A percentile compares a stretch with the other conserved stretches of the same genome.
Evolutionary conservation across 768 basidiomycete species (phyloP).

Genomic region (Lepiota venenata): DNA sequence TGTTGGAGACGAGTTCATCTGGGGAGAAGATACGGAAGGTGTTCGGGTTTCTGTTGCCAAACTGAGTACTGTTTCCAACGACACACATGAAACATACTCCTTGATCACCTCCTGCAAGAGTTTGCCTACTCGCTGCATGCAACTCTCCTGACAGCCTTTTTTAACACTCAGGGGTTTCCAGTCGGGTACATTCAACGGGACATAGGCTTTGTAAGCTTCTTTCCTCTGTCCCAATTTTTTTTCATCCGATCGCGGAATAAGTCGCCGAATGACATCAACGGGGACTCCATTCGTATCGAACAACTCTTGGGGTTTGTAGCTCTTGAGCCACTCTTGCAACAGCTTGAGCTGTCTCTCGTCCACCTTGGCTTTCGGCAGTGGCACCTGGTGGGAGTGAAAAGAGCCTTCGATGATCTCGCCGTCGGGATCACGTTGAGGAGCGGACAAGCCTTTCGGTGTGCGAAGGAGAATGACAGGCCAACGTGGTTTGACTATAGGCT

Average conservation of each 20-base stretch:
- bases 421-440: conserved; percentile 54
- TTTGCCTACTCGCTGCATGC: conserved; percentile 69
- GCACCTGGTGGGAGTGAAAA: conserved; percentile 87
- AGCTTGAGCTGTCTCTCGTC: conserved; percentile 56
- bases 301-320: conserved; percentile 67
- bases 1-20: conserved; percentile 85
- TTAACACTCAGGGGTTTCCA: conserved; percentile 56
- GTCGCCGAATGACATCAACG: conserved; percentile 48
- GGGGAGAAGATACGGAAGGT: conserved; percentile 90
- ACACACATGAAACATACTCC: conserved; percentile 32
- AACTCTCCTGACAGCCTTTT: conserved; percentile 61
- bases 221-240: conserved; percentile 69
- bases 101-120: conserved; percentile 55
- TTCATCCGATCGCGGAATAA: conserved; percentile 51
- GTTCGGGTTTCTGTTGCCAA: conserved; percentile 56
- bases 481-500: conserved; percentile 81
- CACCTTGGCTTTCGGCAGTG: conserved; percentile 69
- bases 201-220: conserved; percentile 62
- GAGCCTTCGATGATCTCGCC: conserved; percentile 80
- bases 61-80: not conserved
- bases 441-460: conserved; percentile 80
- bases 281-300: conserved; percentile 56
- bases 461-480: conserved; percentile 88
- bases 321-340: conserved; percentile 70
- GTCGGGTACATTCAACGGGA: conserved; percentile 58